Evolutionary conservation across 2,329 filamentous ascomycete species (phyloP).

Genomic region (Apiospora phragmitis): DNA sequence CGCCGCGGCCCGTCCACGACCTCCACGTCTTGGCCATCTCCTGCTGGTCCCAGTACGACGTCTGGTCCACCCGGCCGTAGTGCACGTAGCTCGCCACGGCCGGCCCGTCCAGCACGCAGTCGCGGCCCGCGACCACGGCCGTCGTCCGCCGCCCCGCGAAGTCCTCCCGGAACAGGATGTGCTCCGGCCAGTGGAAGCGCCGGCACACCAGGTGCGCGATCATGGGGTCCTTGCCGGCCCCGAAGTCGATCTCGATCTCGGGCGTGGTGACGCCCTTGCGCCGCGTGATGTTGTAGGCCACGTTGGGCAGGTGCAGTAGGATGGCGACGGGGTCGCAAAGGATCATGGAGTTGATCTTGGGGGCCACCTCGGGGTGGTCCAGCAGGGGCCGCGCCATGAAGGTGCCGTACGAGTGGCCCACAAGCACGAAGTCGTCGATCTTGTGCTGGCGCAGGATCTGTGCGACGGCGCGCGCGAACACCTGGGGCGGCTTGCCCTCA

Average conservation of each 20-base stretch:
- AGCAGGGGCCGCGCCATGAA: slow-evolving; percentile 17
- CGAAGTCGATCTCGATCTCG: slow-evolving; percentile 15
- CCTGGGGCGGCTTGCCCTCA: slow-evolving; percentile 15
- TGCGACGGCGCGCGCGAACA: slow-evolving; percentile 21
- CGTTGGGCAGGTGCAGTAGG: slow-evolving; percentile 17
- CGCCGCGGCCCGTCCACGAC: slow-evolving; percentile 24
- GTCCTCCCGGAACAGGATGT: slow-evolving; percentile 17
- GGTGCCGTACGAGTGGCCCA: slow-evolving; percentile 18
- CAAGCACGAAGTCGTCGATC: slow-evolving; percentile 15
- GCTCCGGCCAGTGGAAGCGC: slow-evolving; percentile 17
- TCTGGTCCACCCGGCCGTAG: slow-evolving; percentile 21
- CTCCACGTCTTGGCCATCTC: background rate
- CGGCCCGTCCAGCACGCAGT: slow-evolving; percentile 24
- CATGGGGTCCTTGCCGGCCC: slow-evolving; percentile 15
- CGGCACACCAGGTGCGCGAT: slow-evolving; percentile 15
- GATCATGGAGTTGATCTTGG: slow-evolving; percentile 14
- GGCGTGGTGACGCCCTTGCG: slow-evolving; percentile 1
- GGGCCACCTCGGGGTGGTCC: slow-evolving; percentile 11
- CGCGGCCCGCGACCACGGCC: slow-evolving; percentile 23
- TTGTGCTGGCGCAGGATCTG: slow-evolving; percentile 16
- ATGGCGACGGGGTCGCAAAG: slow-evolving; percentile 17
- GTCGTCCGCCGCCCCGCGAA: slow-evolving; percentile 20
- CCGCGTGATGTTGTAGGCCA: slow-evolving; percentile 17
- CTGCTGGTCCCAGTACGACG: slow-evolving; percentile 1
- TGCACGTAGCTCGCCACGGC: slow-evolving; percentile 27